Evolutionary conservation across 768 basidiomycete species (phyloP), one percentile per base, ranked within the genome.

Genomic region (Lentinula raphanica): DNA sequence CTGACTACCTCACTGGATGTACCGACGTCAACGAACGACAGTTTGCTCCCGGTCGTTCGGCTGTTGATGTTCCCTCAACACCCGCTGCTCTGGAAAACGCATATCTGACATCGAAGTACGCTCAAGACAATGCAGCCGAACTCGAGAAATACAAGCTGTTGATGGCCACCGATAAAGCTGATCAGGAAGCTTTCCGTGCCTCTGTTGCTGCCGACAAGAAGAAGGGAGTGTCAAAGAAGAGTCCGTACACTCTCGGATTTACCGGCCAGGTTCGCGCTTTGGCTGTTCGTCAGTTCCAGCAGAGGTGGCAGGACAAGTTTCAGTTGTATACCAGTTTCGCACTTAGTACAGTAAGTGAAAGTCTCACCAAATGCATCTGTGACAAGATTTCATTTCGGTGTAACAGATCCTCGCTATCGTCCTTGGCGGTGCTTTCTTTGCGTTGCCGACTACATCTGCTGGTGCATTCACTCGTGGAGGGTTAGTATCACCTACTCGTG

Each of bases 401-500:
- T 40, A 61, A 4, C 58, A 84, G 82, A 65, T 74, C 36, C 69
- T 87, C 28, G 79, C 85, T n/a, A 65, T 90, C 46, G 79, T 90
- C 40, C 75, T 90, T 63, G 92, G 92, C 35, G 85, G 79, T 7
- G 83, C 87, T 7, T 96, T 84, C 75, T 83, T 85, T 65, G 82
- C 87, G 49, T 79, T 88, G 49, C 89, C 91, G 1, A 65, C 79
- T 13, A 86, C 88, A 0, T 83, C 93, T 5, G 79, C 80, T 40
- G 94, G 94, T 31, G 90, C 87, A 0, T 97, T 97, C 73, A 93
- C 92, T 25, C 84, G 93, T 61, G 92, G 91, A 46, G 79, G 89
- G 76, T 76, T 58, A 45, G 69, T 58, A 36, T 12, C 2, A 2
- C 23, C 40, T 17, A 5, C 31, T 13, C 32, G 7, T 17, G 27